These are phyloP conservation scores for Prunus salicina DNA, from an alignment of 306 rosid genomes.

Conservation along the genomic window DNA sequence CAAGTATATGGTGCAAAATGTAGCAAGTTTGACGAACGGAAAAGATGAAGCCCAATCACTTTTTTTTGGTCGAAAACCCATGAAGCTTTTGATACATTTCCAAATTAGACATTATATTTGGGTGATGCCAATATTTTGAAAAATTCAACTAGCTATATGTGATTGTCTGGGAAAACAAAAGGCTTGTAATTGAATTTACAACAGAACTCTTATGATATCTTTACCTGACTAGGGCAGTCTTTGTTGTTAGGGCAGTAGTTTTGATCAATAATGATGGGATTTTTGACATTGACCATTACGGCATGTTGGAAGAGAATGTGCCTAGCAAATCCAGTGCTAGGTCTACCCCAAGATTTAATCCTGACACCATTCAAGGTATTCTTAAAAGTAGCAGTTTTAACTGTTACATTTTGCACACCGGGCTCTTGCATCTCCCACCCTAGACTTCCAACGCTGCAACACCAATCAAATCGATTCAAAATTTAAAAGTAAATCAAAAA, in stretches of 20 bases:
- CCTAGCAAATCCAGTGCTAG: slow-evolving; percentile 47
- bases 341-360: slow-evolving; percentile 61
- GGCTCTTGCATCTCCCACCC: slow-evolving; percentile 37
- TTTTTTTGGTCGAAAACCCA: no score
- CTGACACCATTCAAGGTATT: slow-evolving; percentile 51
- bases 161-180: no score
- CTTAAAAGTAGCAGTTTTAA: slow-evolving; percentile 20
- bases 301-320: slow-evolving; percentile 37
- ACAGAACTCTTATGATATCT: no score
- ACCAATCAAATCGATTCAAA: neutral
- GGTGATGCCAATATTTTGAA: no score
- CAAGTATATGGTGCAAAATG: no score
- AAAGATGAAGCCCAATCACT: no score
- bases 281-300: slow-evolving; percentile 36
- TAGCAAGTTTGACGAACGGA: no score
- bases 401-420: slow-evolving; percentile 65
- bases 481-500: no score
- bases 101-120: no score
- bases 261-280: slow-evolving; percentile 52
- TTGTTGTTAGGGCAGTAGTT: slow-evolving; percentile 42
- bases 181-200: no score
- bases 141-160: no score
- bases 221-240: slow-evolving; percentile 43
- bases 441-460: slow-evolving; percentile 55
- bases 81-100: no score